A percentile compares a stretch with the other conserved stretches of the same genome.
These are phyloP conservation scores for Salix arbutifolia DNA, from an alignment of 345 rosid genomes.

Conservation along the genomic window DNA sequence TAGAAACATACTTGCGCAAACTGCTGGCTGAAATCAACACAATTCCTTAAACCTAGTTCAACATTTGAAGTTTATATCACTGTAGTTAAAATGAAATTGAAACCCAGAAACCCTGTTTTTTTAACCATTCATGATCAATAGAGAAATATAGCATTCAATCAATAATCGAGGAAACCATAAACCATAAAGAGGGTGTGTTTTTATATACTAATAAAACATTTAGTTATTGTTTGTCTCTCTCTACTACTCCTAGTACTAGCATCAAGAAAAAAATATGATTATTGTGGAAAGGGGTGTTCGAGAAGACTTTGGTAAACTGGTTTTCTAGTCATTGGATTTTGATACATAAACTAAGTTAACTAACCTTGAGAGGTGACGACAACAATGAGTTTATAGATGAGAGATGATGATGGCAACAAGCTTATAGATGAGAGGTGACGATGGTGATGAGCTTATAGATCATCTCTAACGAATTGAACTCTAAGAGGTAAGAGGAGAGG, in stretches of 20 bases:
- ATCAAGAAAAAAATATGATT: not conserved
- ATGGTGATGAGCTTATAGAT: too few species aligned
- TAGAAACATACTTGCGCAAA: conserved; percentile 36
- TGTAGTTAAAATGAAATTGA: conserved; percentile 9
- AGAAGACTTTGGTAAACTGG: conserved; percentile 28
- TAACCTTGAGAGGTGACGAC: too few species aligned
- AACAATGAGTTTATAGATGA: too few species aligned
- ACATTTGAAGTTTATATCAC: conserved; percentile 40
- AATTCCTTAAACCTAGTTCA: conserved; percentile 39
- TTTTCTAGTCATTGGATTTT: conserved; percentile 43
- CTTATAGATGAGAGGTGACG: too few species aligned
- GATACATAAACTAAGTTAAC: too few species aligned
- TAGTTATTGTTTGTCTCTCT: not conserved
- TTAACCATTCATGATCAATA: conserved; percentile 12
- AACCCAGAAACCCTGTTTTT: conserved; percentile 19
- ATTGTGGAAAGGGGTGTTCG: conserved; percentile 20
- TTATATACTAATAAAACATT: conserved; percentile 30
- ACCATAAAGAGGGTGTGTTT: conserved; percentile 23
- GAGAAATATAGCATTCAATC: conserved; percentile 17
- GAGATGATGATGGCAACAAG: too few species aligned
- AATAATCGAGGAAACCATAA: conserved; percentile 46
- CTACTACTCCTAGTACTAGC: conserved; percentile 25
- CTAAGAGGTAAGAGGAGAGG: too few species aligned
- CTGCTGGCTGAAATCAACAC: conserved; percentile 34
- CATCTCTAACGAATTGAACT: too few species aligned